Evolutionary conservation across 169 alveolate genomes (phyloP).

Genomic region (Amoebophrya sp.): DNA sequence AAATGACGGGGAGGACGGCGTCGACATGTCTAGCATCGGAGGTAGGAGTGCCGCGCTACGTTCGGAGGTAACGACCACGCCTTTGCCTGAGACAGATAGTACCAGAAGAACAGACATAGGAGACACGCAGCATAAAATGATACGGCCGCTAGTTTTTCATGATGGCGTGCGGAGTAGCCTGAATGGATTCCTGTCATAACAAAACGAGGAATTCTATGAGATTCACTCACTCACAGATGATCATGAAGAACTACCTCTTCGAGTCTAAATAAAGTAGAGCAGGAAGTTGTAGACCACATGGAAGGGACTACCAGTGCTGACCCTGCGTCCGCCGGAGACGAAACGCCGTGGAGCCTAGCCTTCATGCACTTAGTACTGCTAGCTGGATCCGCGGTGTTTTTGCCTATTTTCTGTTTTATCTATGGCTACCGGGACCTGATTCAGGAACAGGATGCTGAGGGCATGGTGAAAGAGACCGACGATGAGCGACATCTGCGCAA

Average conservation of each 20-base stretch:
- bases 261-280: too few species aligned
- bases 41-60: too few species aligned
- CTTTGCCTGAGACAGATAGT: too few species aligned
- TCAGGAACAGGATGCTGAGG: not conserved
- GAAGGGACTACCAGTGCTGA: too few species aligned
- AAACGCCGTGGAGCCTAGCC: not conserved
- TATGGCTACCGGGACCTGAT: conserved; percentile 18
- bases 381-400: not conserved
- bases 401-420: not conserved
- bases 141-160: too few species aligned
- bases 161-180: too few species aligned
- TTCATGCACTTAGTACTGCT: not conserved
- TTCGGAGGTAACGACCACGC: too few species aligned
- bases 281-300: too few species aligned
- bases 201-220: not conserved
- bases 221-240: not conserved
- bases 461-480: not conserved
- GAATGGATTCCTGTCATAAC: not conserved
- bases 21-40: too few species aligned
- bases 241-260: not conserved
- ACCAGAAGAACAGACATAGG: too few species aligned
- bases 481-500: not conserved
- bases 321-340: not conserved
- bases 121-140: too few species aligned
- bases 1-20: too few species aligned